phyloP scores from a whole-genome alignment of 495 filamentous ascomycete genomes.

The Penicilliopsis zonata region DNA sequence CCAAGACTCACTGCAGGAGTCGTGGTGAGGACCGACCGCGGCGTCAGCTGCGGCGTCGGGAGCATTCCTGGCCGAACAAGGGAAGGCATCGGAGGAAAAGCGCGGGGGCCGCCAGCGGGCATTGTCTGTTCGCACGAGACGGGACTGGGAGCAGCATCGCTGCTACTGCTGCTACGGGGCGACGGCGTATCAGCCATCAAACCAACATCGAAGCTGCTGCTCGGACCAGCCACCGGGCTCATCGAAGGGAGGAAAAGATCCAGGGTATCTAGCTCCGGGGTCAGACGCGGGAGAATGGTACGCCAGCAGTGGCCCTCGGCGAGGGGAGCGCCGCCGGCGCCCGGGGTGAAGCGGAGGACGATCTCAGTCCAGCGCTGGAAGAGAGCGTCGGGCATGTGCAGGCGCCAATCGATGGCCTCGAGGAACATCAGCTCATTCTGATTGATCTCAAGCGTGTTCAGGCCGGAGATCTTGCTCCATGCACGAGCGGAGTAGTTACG shows the following conservation, averaged over 20 bases:
- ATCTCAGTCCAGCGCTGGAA: conserved; percentile 91
- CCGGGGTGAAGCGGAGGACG: conserved; percentile 71
- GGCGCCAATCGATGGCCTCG: conserved; percentile 78
- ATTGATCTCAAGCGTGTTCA: conserved; percentile 86
- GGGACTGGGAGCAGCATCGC: conserved; percentile 8
- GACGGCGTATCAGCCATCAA: conserved; percentile 20
- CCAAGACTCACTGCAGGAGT: conserved; percentile 87
- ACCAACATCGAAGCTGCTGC: conserved; percentile 18
- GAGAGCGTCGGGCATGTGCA: conserved; percentile 78
- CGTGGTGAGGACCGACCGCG: conserved; percentile 56
- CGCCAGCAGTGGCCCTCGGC: conserved; percentile 51
- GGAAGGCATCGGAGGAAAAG: conserved; percentile 36
- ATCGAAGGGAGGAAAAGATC: conserved; percentile 22
- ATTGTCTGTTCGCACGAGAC: conserved; percentile 27
- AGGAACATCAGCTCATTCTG: conserved; percentile 93
- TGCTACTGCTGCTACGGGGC: conserved; percentile 18
- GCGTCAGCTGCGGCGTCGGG: conserved; percentile 71
- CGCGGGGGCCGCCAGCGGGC: conserved; percentile 18
- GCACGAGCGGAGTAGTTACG: conserved; percentile 94
- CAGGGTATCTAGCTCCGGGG: conserved; percentile 45
- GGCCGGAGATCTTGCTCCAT: conserved; percentile 96
- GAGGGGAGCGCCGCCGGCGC: conserved; percentile 19
- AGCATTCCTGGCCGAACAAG: conserved; percentile 55
- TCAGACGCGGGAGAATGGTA: conserved; percentile 62
- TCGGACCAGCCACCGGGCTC: conserved; percentile 13